These are phyloP conservation scores for Candida alai DNA, from an alignment of 805 yeast species.

Conservation along the genomic window DNA sequence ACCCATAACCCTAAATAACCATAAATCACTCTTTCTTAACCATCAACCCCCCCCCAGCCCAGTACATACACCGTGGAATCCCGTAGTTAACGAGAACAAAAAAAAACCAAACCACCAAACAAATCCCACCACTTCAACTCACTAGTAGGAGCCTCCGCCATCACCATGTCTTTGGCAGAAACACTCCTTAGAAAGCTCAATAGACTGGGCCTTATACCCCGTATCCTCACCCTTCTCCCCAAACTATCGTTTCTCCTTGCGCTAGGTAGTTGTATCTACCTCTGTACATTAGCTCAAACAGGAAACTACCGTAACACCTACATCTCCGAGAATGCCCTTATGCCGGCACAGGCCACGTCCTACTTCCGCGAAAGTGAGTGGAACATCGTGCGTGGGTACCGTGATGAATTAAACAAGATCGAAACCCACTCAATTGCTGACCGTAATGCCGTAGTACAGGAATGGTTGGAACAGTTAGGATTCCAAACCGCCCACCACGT, in stretches of 20 bases:
- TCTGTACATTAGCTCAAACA: conserved; percentile 66
- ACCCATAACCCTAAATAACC: too few relatives aligned
- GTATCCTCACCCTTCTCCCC: conserved; percentile 30
- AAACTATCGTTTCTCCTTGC: conserved; percentile 30
- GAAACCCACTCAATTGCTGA: conserved; percentile 21
- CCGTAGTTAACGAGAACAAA: too few relatives aligned
- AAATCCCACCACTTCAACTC: not conserved
- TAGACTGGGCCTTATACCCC: conserved; percentile 38
- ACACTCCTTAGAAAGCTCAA: conserved; percentile 35
- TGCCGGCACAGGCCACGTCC: conserved; percentile 94
- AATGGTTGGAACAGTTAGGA: conserved; percentile 72
- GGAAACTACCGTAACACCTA: conserved; percentile 84
- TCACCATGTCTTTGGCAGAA: conserved; percentile 44
- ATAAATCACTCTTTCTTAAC: conserved; percentile 1
- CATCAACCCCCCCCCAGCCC: too few relatives aligned
- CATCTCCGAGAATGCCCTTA: conserved; percentile 90
- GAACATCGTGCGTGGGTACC: conserved; percentile 84
- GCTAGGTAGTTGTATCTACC: conserved; percentile 34
- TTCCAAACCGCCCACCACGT: conserved; percentile 50
- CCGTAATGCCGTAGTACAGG: conserved; percentile 45
- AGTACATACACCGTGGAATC: too few relatives aligned
- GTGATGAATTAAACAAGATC: conserved; percentile 51
- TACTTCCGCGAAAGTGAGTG: conserved; percentile 93
- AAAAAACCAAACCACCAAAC: conserved; percentile 1
- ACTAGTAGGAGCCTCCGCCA: not conserved